These are phyloP conservation scores for Trichoderma koningii DNA, from an alignment of 2,329 filamentous ascomycete genomes.

Conservation along the genomic window DNA sequence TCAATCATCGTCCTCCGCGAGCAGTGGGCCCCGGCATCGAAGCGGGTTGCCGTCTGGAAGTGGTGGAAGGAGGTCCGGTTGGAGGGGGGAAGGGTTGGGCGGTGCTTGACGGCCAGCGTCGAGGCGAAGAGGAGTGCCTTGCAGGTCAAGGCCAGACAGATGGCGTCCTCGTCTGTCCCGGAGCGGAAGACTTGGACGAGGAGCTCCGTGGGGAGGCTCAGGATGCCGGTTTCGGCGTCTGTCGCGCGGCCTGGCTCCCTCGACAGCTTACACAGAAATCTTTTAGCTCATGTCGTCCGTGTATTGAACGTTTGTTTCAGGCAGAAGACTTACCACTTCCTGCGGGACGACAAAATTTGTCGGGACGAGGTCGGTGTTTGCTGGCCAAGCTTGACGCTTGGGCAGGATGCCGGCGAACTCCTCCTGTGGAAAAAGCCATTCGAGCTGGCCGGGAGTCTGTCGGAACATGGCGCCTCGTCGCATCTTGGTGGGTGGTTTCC, in stretches of 20 bases:
- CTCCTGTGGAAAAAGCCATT: too few species aligned
- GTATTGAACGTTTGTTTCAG: neutral
- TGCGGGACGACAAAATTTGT: too few species aligned
- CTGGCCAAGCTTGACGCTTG: too few species aligned
- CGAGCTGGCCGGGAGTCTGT: too few species aligned
- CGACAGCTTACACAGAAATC: neutral
- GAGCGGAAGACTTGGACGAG: neutral
- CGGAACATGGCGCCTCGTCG: too few species aligned
- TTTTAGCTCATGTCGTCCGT: neutral
- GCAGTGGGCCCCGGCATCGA: neutral
- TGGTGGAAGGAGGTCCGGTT: neutral
- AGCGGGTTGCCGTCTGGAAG: neutral
- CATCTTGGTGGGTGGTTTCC: too few species aligned
- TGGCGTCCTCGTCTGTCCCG: neutral
- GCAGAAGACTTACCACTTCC: too few species aligned
- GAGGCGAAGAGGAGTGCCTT: slow-evolving; percentile 4
- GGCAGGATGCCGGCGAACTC: too few species aligned
- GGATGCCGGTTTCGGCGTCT: neutral
- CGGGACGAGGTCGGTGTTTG: too few species aligned
- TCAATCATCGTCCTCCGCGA: neutral
- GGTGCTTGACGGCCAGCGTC: neutral
- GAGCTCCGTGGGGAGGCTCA: neutral
- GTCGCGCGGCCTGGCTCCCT: neutral
- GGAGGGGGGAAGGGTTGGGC: neutral
- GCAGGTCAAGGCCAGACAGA: slow-evolving; percentile 5